Base-by-base conservation (phyloP, 2,329 filamentous ascomycete genomes). In the Arachnomyces sp. region DNA sequence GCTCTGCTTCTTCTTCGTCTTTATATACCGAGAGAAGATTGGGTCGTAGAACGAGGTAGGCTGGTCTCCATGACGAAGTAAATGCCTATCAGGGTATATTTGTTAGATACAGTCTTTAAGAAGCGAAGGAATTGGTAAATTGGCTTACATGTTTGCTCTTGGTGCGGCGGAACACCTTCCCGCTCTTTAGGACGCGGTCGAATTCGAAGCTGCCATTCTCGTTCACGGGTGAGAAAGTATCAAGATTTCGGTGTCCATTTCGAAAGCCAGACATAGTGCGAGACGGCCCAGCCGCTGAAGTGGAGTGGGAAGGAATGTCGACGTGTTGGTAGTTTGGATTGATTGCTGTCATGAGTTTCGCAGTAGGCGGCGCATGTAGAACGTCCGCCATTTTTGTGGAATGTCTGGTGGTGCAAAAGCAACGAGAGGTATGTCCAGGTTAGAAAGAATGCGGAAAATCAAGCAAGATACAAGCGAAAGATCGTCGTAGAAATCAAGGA, bases 201-300 rank as follows among this genome's bases (percentile, higher is more conserved):
- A 93, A 94, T 56, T 92, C 89, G 61, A 94, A 98, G 63, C 87
- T 92, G 47, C 92, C 92, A 63, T 94, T 89, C 63, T 94, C 82
- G 58, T 90, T 94, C 48, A 96, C 87, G 3, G 88, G 86, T 20
- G 86, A 92, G 56, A 87, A 80, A 12, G 80, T 72, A 49, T 84
- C 79, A 32, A 82, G 58, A 17, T 67, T 69, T 17, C 77, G 62
- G 50, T 76, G 71, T 40, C 65, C 64, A 40, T 54, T 67, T 43
- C 65, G 63, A 51, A 51, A 52, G 8, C 48, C 25, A n/a, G 20
- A 31, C 28, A 15, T 16, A 6, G 12, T 39, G 17, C 31, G 49
- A 40, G 9, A 45, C 41, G 20, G 49, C 20, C 5, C 20, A 25
- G 20, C 20, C 9, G 20, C 20, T 25, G 20, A 9, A 25, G 20